Evolutionary conservation across 1,139 yeast species (phyloP), one percentile per base, ranked within the genome.

Genomic region (Candida freyschussii): DNA sequence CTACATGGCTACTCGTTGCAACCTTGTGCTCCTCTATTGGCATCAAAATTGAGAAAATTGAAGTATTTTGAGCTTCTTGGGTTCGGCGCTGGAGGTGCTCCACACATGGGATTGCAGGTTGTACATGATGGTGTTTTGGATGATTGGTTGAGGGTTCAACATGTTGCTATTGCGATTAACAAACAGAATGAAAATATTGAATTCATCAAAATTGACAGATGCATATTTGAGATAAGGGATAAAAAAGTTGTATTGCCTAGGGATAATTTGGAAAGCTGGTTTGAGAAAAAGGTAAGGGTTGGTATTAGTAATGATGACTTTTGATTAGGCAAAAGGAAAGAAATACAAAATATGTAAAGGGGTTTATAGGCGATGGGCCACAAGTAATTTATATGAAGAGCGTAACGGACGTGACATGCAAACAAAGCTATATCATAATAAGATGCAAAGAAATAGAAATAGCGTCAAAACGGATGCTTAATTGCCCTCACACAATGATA

Each of bases 111-210:
- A 0, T 51, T 71, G 17, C 77, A 72, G 12, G 70, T 67, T 57
- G 58, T 63, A 4, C 74, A 73, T 47, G 77, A 77, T 4, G 72
- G 73, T 3, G 60, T 75, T 3, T 66, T 65, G 44, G 80, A 75
- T 48, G 72, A 69, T 36, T 75, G 81, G 80, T 62, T 63, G 40
- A 63, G 72, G 37, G 74, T 74, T 1, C 77, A 72, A 43, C 77
- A 72, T 45, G 68, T 73, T 8, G 77, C 74, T 2, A 40, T 61
- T 24, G 56, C 62, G 6, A 64, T 65, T 34, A 44, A 53, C 26
- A 43, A 55, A 13, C 39, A 52, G 8, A 63, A 62, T 37, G 31
- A 34, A 1, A 31, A 43, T 1, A 45, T 75, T 22, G 39, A 51
- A 29, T 74, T 72, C 44, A 59, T 75, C 16, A 62, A 73, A 39